Conservation (phyloP, 2,329 filamentous ascomycete species). For the Fusarium coicis region DNA sequence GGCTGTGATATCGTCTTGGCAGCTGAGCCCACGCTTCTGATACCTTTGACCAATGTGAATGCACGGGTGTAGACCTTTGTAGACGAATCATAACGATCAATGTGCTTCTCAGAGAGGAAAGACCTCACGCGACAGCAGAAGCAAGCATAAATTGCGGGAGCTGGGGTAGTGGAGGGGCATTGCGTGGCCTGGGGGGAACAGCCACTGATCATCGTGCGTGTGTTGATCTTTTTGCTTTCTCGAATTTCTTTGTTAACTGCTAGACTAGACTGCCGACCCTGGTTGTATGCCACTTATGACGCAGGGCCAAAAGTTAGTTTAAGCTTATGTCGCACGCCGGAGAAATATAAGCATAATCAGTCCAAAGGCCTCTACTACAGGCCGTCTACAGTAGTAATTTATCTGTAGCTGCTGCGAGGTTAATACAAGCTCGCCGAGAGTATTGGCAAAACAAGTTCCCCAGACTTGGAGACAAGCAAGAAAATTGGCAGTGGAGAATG, state of each 20-base stretch:
- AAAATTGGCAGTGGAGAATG: conserved; percentile 18
- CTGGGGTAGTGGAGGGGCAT: conserved; percentile 17
- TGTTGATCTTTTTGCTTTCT: not conserved
- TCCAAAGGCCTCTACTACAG: not conserved
- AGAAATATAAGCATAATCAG: conserved; percentile 21
- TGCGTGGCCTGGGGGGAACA: conserved; percentile 24
- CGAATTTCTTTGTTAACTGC: conserved; percentile 4
- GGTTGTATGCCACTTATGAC: conserved; percentile 2
- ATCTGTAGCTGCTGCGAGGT: not conserved
- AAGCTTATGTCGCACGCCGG: not conserved
- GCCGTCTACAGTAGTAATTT: too few relatives aligned
- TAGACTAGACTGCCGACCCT: too few relatives aligned
- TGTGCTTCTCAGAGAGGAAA: conserved; percentile 11
- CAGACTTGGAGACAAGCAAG: conserved; percentile 4
- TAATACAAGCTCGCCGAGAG: not conserved
- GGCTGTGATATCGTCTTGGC: conserved; percentile 26
- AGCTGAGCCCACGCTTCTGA: not conserved
- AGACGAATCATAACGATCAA: conserved; percentile 7
- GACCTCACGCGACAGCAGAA: conserved; percentile 28
- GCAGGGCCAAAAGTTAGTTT: not conserved
- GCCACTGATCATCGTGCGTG: conserved; percentile 20
- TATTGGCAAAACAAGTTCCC: not conserved
- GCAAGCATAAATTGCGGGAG: conserved; percentile 24
- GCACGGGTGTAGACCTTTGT: not conserved
- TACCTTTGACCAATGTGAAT: not conserved